Evolutionary conservation across 2,329 filamentous ascomycete species (phyloP), one percentile per base, ranked within the genome.

Genomic region (Arthrobotrys conoides): DNA sequence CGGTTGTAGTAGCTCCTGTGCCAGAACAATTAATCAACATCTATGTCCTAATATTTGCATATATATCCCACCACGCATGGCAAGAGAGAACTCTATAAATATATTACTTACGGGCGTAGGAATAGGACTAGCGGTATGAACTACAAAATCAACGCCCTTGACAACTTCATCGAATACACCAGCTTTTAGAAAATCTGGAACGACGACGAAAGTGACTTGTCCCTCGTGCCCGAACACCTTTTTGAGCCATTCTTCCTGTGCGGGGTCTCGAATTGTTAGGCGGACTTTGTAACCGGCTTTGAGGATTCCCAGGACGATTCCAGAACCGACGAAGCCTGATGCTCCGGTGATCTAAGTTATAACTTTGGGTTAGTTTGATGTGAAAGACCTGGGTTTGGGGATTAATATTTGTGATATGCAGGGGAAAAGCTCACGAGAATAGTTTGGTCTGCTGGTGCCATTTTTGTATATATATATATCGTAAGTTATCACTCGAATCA

Each of bases 181-280:
- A 18, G 89, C 87, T 80, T 89, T 83, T 0, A 91, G 90, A 80
- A 96, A 91, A 81, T 96, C 92, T 53, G 89, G 87, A 8, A 96
- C 91, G 77, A 94, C 88, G 16, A 68, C 55, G 20, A 71, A 78
- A n/a, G 20, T 65, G 53, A 78, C 75, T 49, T 67, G 48, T 9
- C 44, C 53, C 30, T 78, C 68, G 24, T 71, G 75, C n/a, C 53
- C 27, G 33, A 78, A 72, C 1, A 78, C 75, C 38, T 78, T 36
- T 38, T 59, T 68, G 20, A 78, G 75, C 75, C 75, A 78, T 16
- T 51, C 46, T 8, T 48, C 67, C 59, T 78, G 75, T 0, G 30
- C 20, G 6, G 86, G 81, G 0, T 86, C 86, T 12, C 87, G 84
- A 0, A 86, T 86, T 1, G 87, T 88, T 0, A 86, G 85, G 2